These are phyloP conservation scores for Colletotrichum aenigma DNA, from an alignment of 2,329 filamentous ascomycete species.

Conservation along the genomic window DNA sequence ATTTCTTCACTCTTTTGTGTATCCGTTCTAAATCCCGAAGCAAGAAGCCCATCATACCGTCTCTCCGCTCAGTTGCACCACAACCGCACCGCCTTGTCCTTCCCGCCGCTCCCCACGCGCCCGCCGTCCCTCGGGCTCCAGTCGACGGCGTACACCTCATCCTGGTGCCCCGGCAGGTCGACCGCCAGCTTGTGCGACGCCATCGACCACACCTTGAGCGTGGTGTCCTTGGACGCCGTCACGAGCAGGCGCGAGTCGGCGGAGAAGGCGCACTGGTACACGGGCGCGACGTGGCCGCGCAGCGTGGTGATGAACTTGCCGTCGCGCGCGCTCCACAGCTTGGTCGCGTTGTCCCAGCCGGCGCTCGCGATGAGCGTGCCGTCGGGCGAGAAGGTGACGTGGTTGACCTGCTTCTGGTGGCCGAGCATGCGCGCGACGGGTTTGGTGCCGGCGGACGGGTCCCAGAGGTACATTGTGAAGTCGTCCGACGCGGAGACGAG, in stretches of 20 bases:
- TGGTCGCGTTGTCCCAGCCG: conserved; percentile 93
- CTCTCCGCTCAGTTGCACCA: conserved; percentile 62
- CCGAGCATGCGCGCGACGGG: conserved; percentile 88
- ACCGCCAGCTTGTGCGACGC: conserved; percentile 78
- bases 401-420: conserved; percentile 96
- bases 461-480: conserved; percentile 96
- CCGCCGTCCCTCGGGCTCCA: conserved; percentile 87
- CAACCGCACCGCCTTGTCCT: conserved; percentile 79
- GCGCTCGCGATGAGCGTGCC: conserved; percentile 86
- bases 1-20: conserved; percentile 11
- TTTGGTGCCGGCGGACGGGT: conserved; percentile 78
- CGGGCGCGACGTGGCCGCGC: conserved; percentile 85
- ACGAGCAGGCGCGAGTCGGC: conserved; percentile 90
- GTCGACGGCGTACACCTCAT: conserved; percentile 93
- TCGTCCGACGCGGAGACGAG: conserved; percentile 93
- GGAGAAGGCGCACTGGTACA: conserved; percentile 92
- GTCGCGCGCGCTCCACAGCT: conserved; percentile 78
- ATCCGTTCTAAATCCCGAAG: conserved; percentile 9
- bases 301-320: conserved; percentile 85
- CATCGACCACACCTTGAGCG: conserved; percentile 94
- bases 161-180: conserved; percentile 88
- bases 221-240: conserved; percentile 89
- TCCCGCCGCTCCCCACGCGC: conserved; percentile 88
- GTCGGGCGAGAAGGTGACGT: conserved; percentile 93
- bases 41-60: neutral